Evolutionary conservation across 352 stramenopile species (phyloP).

Genomic region (Phytophthora crassamura): DNA sequence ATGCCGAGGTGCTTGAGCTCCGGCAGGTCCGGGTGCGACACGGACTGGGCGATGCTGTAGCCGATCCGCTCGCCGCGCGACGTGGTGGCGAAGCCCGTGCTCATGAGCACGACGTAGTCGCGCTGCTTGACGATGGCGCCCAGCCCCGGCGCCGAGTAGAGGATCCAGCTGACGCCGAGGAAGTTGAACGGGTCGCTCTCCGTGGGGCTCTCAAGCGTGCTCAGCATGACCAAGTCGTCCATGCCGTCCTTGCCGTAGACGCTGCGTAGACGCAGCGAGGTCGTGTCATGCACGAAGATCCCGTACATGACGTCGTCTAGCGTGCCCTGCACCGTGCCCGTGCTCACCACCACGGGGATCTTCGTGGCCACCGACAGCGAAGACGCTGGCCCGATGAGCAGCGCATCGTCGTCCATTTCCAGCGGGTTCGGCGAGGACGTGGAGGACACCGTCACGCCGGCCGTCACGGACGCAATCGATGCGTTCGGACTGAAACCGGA

Average conservation of each 20-base stretch:
- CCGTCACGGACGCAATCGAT: background rate
- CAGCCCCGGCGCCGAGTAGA: constrained; percentile 42
- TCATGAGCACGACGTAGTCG: constrained; percentile 50
- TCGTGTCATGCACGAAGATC: constrained; percentile 45
- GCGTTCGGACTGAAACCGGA: background rate
- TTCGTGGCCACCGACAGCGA: constrained; percentile 50
- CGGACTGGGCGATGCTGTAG: constrained; percentile 52
- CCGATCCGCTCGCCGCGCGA: constrained; percentile 56
- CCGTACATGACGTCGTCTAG: constrained; percentile 67
- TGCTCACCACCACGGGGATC: constrained; percentile 42
- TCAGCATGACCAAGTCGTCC: constrained; percentile 50
- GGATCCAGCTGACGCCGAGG: constrained; percentile 53
- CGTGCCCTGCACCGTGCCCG: constrained; percentile 43
- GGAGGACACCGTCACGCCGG: constrained; percentile 10
- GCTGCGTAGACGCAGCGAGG: constrained; percentile 38
- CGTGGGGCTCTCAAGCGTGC: constrained; percentile 43
- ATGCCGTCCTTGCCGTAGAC: constrained; percentile 43
- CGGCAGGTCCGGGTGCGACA: constrained; percentile 50
- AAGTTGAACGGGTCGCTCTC: constrained; percentile 51
- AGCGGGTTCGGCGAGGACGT: constrained; percentile 18
- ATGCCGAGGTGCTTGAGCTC: constrained; percentile 43
- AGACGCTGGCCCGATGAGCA: constrained; percentile 55
- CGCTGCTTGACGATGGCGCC: constrained; percentile 39
- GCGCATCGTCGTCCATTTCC: constrained; percentile 8
- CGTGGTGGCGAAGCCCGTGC: constrained; percentile 38